A percentile compares a stretch with the other conserved stretches of the same genome.
Evolutionary conservation across 2,329 filamentous ascomycete genomes (phyloP).

Genomic region (Hymenoscyphus linearis): DNA sequence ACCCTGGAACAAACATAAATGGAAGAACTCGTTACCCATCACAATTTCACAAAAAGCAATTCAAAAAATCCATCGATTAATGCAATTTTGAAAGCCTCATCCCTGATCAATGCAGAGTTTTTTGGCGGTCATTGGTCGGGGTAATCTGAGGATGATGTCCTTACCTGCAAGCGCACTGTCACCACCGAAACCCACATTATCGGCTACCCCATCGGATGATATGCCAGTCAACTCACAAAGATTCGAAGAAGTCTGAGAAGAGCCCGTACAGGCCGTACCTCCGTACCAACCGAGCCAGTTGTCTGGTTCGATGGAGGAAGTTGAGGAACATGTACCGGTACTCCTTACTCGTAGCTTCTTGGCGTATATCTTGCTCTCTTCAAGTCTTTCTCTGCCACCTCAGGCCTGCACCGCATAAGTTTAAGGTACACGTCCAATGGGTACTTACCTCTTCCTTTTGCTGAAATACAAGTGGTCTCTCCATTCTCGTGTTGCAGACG

Average conservation of each 20-base stretch:
- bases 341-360: background rate
- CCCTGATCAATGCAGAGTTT: background rate
- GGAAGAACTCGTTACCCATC: background rate
- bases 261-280: background rate
- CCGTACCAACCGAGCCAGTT: background rate
- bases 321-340: no score
- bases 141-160: background rate
- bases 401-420: background rate
- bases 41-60: conserved; percentile 2
- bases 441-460: background rate
- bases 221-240: background rate
- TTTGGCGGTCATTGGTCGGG: background rate
- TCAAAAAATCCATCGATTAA: no score
- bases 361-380: background rate
- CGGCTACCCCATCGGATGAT: background rate
- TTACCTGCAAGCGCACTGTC: background rate
- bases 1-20: background rate
- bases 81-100: background rate
- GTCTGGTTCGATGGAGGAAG: background rate
- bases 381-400: background rate
- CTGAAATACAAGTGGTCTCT: background rate
- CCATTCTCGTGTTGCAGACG: conserved; percentile 1
- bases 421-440: background rate
- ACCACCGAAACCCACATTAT: background rate
- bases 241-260: no score